phyloP scores from a whole-genome alignment of 2,329 filamentous ascomycete genomes.

The Phaeosphaeriaceae sp. region DNA sequence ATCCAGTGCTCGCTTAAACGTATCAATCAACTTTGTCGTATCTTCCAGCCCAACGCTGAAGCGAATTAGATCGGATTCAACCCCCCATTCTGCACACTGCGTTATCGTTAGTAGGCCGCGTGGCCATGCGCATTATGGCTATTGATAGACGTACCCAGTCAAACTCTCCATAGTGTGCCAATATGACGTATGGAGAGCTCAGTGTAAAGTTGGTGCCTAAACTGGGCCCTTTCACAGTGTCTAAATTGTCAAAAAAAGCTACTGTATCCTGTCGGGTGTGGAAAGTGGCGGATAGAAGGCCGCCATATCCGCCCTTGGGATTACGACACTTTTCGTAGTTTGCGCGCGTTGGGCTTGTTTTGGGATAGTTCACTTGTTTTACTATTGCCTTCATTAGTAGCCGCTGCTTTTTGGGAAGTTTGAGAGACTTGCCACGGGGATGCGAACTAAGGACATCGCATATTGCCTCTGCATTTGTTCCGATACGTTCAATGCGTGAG shows the following conservation, averaged over 20 bases:
- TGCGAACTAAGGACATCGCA: constrained; percentile 71
- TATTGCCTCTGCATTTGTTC: constrained; percentile 82
- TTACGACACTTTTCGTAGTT: constrained; percentile 82
- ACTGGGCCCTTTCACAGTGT: constrained; percentile 92
- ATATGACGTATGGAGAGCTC: constrained; percentile 84
- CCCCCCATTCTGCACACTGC: constrained; percentile 76
- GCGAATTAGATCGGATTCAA: constrained; percentile 79
- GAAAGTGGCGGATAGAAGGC: constrained; percentile 85
- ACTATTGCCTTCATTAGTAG: constrained; percentile 54
- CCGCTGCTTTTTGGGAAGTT: not conserved
- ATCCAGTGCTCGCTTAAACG: constrained; percentile 73
- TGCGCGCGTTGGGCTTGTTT: constrained; percentile 69
- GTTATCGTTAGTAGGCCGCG: constrained; percentile 10
- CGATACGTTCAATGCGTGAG: constrained; percentile 81
- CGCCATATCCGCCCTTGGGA: constrained; percentile 82
- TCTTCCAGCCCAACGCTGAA: constrained; percentile 93
- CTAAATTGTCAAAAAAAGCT: constrained; percentile 82
- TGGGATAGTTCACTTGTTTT: constrained; percentile 86
- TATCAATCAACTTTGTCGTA: constrained; percentile 65
- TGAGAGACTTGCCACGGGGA: constrained; percentile 53
- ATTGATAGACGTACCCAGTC: constrained; percentile 70
- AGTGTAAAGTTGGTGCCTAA: constrained; percentile 97
- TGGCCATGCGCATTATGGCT: not conserved
- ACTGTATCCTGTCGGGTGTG: constrained; percentile 72
- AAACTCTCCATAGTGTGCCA: constrained; percentile 90